Base-by-base conservation (phyloP, 257 asterid species). In the Solanum boliviense region DNA sequence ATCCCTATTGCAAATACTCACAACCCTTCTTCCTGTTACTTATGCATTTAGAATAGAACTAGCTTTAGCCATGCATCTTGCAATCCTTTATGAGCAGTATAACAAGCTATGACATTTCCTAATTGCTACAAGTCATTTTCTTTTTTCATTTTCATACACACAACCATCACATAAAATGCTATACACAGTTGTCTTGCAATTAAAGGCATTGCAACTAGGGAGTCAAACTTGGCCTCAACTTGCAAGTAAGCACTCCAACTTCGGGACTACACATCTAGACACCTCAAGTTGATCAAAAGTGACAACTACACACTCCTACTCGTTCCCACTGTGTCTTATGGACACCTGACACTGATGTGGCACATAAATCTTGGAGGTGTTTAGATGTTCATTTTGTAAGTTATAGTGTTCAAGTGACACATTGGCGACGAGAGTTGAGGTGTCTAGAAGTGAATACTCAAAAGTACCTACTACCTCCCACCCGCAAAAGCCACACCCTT, bases 101-200 rank as follows among this genome's bases (percentile, higher is more conserved):
- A n/a, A 76, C 84, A 39, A 76, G 84, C 60, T 39, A n/a, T 76
- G 84, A 76, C 84, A 76, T n/a, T 39, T 76, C 84, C 60, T n/a
- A 76, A 25, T 76, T 39, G 60, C n/a, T 76, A 6, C 60, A 13
- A 6, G 35, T 25, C 60, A 36, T 6, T n/a, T n/a, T 39, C 8
- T 23, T 76, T 76, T 2, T 6, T 32, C 15, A 38, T 75, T 6
- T 75, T 6, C 34, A 38, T 39, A 78, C 84, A 25, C 62, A 39
- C 84, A 76, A 39, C 6, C 8, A 12, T 76, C 56, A 76, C 58
- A 52, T 76, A 76, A 9, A 36, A 11, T 16, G 48, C 82, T 35
- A 35, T 20, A 35, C 48, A 10, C 18, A 35, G 16, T 20, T 73
- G 16, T 21, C 48, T 73, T 0, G 16, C 23, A 52, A 52, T 18